These are phyloP conservation scores for Scheffersomyces lignosus DNA, from an alignment of 805 yeast species.

Conservation along the genomic window DNA sequence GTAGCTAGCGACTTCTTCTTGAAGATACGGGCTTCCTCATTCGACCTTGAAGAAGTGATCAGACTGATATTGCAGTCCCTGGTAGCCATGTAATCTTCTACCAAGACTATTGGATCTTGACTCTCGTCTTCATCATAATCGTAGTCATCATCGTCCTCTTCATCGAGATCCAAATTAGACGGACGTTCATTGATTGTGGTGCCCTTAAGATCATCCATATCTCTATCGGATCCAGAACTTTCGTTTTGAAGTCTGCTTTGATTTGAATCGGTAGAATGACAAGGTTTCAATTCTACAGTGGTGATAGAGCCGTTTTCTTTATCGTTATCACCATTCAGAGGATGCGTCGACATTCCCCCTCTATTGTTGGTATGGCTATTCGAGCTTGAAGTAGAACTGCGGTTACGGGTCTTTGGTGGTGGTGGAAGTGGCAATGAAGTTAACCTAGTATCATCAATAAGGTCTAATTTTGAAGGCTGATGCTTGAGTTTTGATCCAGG, in stretches of 20 bases:
- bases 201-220: not conserved
- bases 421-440: slow-evolving; percentile 57
- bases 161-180: slow-evolving; percentile 1
- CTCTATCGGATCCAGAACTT: not conserved
- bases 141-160: slow-evolving; percentile 13
- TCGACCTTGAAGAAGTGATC: not conserved
- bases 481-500: slow-evolving; percentile 9
- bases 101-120: slow-evolving; percentile 46
- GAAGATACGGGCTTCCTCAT: slow-evolving; percentile 8
- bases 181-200: not conserved
- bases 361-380: not conserved
- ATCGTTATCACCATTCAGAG: not conserved
- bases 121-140: slow-evolving; percentile 20
- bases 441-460: slow-evolving; percentile 47
- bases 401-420: slow-evolving; percentile 30
- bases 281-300: not conserved
- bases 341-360: not conserved
- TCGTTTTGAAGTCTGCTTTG: no score
- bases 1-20: slow-evolving; percentile 38
- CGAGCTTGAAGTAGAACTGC: slow-evolving; percentile 5
- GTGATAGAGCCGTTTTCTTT: no score
- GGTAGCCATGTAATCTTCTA: slow-evolving; percentile 55
- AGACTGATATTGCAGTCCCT: not conserved
- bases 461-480: slow-evolving; percentile 45
- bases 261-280: not conserved